Conservation (phyloP, 2,329 filamentous ascomycete species). For the Aspergillus brasiliensis region DNA sequence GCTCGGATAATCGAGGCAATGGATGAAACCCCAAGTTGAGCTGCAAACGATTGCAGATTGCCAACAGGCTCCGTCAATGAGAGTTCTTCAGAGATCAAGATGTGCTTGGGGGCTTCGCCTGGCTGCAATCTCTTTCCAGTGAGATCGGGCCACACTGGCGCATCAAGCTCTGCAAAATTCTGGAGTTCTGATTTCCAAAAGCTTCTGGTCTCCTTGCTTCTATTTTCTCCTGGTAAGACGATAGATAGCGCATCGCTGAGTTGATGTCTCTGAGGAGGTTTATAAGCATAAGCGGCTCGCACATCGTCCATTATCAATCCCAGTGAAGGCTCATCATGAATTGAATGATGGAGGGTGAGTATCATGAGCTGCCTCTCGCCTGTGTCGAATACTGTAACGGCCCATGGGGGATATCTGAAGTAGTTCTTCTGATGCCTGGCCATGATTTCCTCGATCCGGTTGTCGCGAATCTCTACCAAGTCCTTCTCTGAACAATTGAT, state of each 20-base stretch:
- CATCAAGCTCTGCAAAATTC: constrained; percentile 26
- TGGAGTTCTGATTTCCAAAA: constrained; percentile 31
- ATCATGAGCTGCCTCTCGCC: constrained; percentile 33
- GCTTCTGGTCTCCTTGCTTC: constrained; percentile 15
- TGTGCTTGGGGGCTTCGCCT: constrained; percentile 16
- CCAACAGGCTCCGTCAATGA: constrained; percentile 18
- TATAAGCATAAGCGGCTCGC: constrained; percentile 24
- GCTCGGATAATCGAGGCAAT: constrained; percentile 32
- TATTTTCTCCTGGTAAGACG: constrained; percentile 21
- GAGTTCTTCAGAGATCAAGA: constrained; percentile 22
- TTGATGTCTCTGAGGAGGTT: constrained; percentile 27
- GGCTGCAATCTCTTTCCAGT: constrained; percentile 21
- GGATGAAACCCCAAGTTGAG: constrained; percentile 30
- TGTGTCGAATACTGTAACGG: constrained; percentile 36
- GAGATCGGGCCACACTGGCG: constrained; percentile 31
- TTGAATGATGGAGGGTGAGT: constrained; percentile 39
- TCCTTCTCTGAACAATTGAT: constrained; percentile 17
- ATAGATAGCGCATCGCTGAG: constrained; percentile 30
- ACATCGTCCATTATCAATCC: constrained; percentile 32
- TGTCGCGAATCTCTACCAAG: constrained; percentile 15
- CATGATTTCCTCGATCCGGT: constrained; percentile 28
- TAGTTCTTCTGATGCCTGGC: constrained; percentile 28
- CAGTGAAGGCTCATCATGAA: constrained; percentile 37
- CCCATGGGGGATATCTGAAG: constrained; percentile 40
- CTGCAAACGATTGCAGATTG: constrained; percentile 23